Base-by-base conservation (phyloP, 257 asterid genomes). In the Primulina huaijiensis region DNA sequence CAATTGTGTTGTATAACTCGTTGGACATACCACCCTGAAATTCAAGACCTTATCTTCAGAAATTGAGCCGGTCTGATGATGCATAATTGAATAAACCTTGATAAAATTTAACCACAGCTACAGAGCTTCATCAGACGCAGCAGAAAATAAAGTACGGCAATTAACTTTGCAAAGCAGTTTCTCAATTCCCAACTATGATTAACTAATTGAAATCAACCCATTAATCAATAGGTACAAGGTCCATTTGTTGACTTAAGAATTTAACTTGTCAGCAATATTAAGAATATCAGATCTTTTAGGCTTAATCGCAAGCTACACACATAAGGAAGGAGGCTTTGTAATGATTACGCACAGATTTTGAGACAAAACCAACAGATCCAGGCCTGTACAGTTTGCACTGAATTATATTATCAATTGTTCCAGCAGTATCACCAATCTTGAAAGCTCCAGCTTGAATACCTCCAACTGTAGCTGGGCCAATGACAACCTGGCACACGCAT, bases 401-500 rank as follows among this genome's bases (percentile, higher is more conserved):
- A 72, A 91, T 84, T 50, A 94, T 91, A 66, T 94, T 94, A 81
- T 94, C 99, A 77, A 94, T 88, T 76, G 99, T 91, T 77, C 99
- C 99, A 68, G 96, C 98, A 35, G 99, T 94, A 75, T 94, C 98
- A 72, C 99, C 99, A 73, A 94, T 94, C 84, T 92, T 94, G 74
- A 94, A 94, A 56, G 98, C 98, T 78, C 99, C 99, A 79, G 99
- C 99, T 84, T 94, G 99, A 80, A 94, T 81, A 61, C 99, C 99
- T 67, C 99, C 99, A 65, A 94, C 99, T 25, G 97, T 89, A 77
- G 99, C 96, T 40, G 99, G 99, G 60, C 99, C 97, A 61, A 94
- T 88, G 65, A 94, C 83, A 72, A 91, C 99, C 99, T 94, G 80
- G 74, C 69, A 74, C 60, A 71, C 30, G 29, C 71, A 56, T 21